Conservation (phyloP, 257 asterid genomes). For the Fraxinus quadrangulata region DNA sequence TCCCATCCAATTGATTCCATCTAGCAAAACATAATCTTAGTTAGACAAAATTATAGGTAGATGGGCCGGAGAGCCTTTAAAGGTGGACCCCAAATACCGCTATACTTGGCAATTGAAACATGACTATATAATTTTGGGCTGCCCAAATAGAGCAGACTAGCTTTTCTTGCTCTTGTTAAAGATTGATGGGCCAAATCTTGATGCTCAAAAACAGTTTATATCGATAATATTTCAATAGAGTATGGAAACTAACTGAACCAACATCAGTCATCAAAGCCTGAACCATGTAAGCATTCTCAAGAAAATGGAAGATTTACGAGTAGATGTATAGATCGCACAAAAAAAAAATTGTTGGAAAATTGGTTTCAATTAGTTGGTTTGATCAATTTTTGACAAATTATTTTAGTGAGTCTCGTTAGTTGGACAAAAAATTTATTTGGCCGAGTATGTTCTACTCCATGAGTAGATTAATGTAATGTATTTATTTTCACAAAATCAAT, state of each 20-base stretch:
- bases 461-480: no score
- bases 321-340: neutral
- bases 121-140: neutral
- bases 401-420: no score
- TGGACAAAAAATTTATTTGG: no score
- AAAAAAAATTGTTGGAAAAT: no score
- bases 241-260: slow-evolving; percentile 1
- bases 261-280: slow-evolving; percentile 8
- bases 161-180: neutral
- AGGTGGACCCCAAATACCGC: neutral
- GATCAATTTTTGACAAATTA: no score
- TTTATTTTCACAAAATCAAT: no score
- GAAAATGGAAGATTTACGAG: slow-evolving; percentile 25
- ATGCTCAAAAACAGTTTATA: neutral
- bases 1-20: no score
- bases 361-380: no score
- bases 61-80: neutral
- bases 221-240: neutral
- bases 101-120: neutral
- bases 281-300: slow-evolving; percentile 9
- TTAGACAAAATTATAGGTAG: neutral
- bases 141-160: neutral
- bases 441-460: no score
- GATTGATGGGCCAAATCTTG: neutral
- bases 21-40: no score